These are phyloP conservation scores for Paraphaeosphaeria sporulosa DNA, from an alignment of 2,329 filamentous ascomycete species.

Conservation along the genomic window DNA sequence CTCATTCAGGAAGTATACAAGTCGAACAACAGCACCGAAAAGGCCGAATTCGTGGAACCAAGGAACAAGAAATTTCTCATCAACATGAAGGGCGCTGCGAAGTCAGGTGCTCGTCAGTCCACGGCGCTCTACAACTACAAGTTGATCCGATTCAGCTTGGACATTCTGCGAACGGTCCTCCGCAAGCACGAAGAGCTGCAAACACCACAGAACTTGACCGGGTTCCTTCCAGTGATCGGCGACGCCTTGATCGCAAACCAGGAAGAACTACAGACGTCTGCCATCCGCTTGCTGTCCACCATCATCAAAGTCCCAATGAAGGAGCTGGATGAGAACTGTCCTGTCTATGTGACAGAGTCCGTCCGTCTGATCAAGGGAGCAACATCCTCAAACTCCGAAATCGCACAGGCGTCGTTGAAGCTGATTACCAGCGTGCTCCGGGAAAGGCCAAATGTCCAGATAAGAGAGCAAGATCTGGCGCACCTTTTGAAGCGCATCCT, in stretches of 20 bases:
- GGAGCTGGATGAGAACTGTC: slow-evolving; percentile 72
- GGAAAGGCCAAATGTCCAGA: slow-evolving; percentile 75
- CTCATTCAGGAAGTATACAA: slow-evolving; percentile 87
- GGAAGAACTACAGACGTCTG: slow-evolving; percentile 90
- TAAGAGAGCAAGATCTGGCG: slow-evolving; percentile 84
- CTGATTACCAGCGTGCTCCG: slow-evolving; percentile 84
- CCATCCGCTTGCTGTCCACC: slow-evolving; percentile 83
- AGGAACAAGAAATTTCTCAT: slow-evolving; percentile 76
- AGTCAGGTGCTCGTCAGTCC: slow-evolving; percentile 72
- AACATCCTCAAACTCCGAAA: slow-evolving; percentile 79
- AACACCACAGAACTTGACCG: slow-evolving; percentile 79
- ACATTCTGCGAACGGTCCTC: slow-evolving; percentile 83
- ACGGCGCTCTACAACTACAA: slow-evolving; percentile 87
- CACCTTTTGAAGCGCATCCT: slow-evolving; percentile 82
- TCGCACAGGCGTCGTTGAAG: slow-evolving; percentile 88
- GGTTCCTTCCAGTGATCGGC: slow-evolving; percentile 87
- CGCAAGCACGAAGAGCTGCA: slow-evolving; percentile 84
- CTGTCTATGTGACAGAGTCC: slow-evolving; percentile 85
- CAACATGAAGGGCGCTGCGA: slow-evolving; percentile 77
- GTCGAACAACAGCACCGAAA: slow-evolving; percentile 58
- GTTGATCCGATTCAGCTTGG: slow-evolving; percentile 84
- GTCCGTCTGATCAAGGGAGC: slow-evolving; percentile 80
- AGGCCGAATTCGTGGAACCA: slow-evolving; percentile 42
- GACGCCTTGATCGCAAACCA: slow-evolving; percentile 84
- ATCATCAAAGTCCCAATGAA: slow-evolving; percentile 84